Percentiles rank a stretch among this genome's conserved stretches.
phyloP scores from a whole-genome alignment of 192 early-diverging fungal species.

The Backusella liffmaniae region DNA sequence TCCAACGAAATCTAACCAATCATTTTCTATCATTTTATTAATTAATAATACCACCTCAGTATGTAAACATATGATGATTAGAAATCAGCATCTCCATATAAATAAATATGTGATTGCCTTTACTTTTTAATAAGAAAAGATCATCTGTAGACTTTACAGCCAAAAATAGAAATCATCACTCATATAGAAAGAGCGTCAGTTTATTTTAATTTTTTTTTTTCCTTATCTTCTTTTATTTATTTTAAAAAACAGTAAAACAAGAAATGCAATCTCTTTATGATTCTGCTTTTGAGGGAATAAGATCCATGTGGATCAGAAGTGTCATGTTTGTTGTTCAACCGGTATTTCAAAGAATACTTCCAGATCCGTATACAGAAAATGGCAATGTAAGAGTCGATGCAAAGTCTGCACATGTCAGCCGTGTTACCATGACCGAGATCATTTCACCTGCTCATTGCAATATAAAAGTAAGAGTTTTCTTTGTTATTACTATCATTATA shows the following conservation, averaged over 20 bases:
- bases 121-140: too few species aligned
- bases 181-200: background rate
- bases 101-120: too few species aligned
- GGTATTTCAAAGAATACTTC: slow-evolving; percentile 19
- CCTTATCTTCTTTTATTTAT: background rate
- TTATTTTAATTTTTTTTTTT: background rate
- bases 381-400: slow-evolving; percentile 21
- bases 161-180: background rate
- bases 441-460: slow-evolving; percentile 50
- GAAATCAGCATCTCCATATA: background rate
- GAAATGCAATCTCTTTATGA: background rate
- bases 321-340: slow-evolving; percentile 17
- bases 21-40: too few species aligned
- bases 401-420: slow-evolving; percentile 27
- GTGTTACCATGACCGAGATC: slow-evolving; percentile 61
- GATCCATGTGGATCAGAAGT: slow-evolving; percentile 18
- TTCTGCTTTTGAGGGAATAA: background rate
- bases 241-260: background rate
- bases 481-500: too few species aligned
- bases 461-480: slow-evolving; percentile 28
- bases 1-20: too few species aligned
- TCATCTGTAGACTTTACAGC: background rate
- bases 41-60: too few species aligned
- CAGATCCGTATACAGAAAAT: slow-evolving; percentile 34
- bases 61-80: background rate